Evolutionary conservation across 371 early-diverging fungal genomes (phyloP).

Genomic region (Rhizopus delemar): DNA sequence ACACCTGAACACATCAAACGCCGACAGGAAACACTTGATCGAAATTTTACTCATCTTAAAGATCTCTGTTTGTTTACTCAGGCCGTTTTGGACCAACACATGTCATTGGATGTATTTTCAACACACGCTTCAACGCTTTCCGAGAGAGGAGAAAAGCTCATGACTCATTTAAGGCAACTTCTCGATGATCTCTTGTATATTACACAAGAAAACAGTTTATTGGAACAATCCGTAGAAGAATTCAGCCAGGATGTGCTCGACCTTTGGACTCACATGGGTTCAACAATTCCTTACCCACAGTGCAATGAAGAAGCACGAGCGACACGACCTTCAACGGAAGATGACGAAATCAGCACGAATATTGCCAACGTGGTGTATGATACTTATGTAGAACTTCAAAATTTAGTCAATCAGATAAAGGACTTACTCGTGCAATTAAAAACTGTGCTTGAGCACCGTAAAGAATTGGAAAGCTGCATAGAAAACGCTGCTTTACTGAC

Average conservation of each 20-base stretch:
- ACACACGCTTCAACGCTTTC: slow-evolving; percentile 3
- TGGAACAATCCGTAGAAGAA: slow-evolving; percentile 10
- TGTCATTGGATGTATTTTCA: slow-evolving; percentile 18
- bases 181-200: slow-evolving; percentile 7
- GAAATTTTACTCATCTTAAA: slow-evolving; percentile 20
- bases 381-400: slow-evolving; percentile 26
- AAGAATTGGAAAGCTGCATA: slow-evolving; percentile 11
- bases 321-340: slow-evolving; percentile 31
- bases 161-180: slow-evolving; percentile 15
- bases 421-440: slow-evolving; percentile 19
- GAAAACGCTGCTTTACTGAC: not conserved
- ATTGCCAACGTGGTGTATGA: slow-evolving; percentile 22
- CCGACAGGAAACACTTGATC: slow-evolving; percentile 32
- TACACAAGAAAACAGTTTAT: not conserved
- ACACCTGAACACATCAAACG: slow-evolving; percentile 30
- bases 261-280: slow-evolving; percentile 25
- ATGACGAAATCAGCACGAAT: slow-evolving; percentile 30
- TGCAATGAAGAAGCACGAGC: slow-evolving; percentile 35
- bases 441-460: not conserved
- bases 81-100: slow-evolving; percentile 28
- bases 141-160: slow-evolving; percentile 5
- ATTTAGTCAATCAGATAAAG: slow-evolving; percentile 14
- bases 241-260: slow-evolving; percentile 16
- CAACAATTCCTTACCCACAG: slow-evolving; percentile 30
- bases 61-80: slow-evolving; percentile 23